phyloP scores from a whole-genome alignment of 2,329 filamentous ascomycete genomes.

The Plectosphaerella plurivora region DNA sequence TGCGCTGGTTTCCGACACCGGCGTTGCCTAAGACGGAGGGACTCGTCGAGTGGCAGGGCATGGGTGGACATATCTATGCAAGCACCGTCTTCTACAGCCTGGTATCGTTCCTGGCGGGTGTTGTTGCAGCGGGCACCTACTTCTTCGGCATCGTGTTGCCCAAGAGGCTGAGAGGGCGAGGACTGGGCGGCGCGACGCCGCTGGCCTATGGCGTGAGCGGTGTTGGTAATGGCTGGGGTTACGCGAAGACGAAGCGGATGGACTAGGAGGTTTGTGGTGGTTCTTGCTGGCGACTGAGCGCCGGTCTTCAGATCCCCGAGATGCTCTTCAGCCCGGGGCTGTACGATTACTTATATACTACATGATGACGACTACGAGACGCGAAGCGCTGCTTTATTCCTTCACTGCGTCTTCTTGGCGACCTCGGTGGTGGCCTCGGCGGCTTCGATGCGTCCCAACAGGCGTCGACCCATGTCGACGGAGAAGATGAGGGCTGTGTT shows the following conservation, averaged over 20 bases:
- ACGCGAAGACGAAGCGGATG: slow-evolving; percentile 51
- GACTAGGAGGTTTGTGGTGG: slow-evolving; percentile 26
- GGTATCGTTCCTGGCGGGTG: slow-evolving; percentile 53
- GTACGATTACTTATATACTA: slow-evolving; percentile 7
- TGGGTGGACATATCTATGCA: slow-evolving; percentile 60
- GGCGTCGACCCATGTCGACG: slow-evolving; percentile 50
- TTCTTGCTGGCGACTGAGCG: not conserved
- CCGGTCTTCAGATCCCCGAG: too few species aligned
- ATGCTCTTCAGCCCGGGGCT: not conserved
- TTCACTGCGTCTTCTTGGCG: slow-evolving; percentile 37
- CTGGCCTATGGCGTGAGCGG: slow-evolving; percentile 49
- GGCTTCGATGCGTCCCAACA: slow-evolving; percentile 36
- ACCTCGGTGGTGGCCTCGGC: slow-evolving; percentile 8
- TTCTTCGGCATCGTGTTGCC: slow-evolving; percentile 58
- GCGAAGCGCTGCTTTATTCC: not conserved
- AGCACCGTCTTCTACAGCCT: slow-evolving; percentile 61
- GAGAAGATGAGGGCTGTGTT: slow-evolving; percentile 30
- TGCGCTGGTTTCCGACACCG: slow-evolving; percentile 82
- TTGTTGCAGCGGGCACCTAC: slow-evolving; percentile 50
- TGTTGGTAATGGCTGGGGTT: slow-evolving; percentile 55
- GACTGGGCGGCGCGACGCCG: slow-evolving; percentile 53
- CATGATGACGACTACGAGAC: not conserved
- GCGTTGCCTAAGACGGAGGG: slow-evolving; percentile 64
- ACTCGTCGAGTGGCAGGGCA: slow-evolving; percentile 59
- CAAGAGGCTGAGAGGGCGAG: slow-evolving; percentile 41